Evolutionary conservation across 148 eudicot genomes (phyloP), one percentile per base, ranked within the genome.

Genomic region (Silene conica): DNA sequence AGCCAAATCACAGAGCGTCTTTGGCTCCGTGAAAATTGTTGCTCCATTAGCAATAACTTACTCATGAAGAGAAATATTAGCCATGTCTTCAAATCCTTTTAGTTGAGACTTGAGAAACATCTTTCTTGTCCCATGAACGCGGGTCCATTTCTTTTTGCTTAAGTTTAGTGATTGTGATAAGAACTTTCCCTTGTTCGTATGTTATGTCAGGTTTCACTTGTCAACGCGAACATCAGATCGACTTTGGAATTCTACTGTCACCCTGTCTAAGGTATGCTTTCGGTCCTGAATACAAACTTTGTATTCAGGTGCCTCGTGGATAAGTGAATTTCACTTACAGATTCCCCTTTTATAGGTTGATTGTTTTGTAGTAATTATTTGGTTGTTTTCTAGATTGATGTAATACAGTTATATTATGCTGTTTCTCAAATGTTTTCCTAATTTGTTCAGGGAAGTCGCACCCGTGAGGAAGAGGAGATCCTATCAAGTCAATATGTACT

Each of bases 391-490:
- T 1, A 59, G 31, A 59, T 72, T 43, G 28, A 57, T 65, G 41
- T 43, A 19, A 14, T 70, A n/a, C 61, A 63, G 26, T 41, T 75
- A 65, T 41, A 64, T 34, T 56, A 62, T 16, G 43, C 62, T 34
- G 54, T 18, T 67, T 70, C 57, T 43, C 25, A 23, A 73, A 48
- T 10, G 25, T 69, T 63, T 75, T 75, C 58, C 41, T 62, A 70
- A 80, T 73, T 61, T 72, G 48, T 82, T 45, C 80, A 94, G 99
- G 99, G 97, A 71, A 75, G 87, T 79, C 88, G 99, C 67, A 87
- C 86, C 71, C 93, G 99, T 78, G 97, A 92, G 81, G 86, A 87
- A 82, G 99, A 95, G 83, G 99, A 95, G 72, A 78, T 80, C 69
- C 89, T 95, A 80, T 92, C 97, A 73, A 92, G 99, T 81, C 90